These are phyloP conservation scores for Epichloe amarillans DNA, from an alignment of 2,329 filamentous ascomycete species.

Conservation along the genomic window DNA sequence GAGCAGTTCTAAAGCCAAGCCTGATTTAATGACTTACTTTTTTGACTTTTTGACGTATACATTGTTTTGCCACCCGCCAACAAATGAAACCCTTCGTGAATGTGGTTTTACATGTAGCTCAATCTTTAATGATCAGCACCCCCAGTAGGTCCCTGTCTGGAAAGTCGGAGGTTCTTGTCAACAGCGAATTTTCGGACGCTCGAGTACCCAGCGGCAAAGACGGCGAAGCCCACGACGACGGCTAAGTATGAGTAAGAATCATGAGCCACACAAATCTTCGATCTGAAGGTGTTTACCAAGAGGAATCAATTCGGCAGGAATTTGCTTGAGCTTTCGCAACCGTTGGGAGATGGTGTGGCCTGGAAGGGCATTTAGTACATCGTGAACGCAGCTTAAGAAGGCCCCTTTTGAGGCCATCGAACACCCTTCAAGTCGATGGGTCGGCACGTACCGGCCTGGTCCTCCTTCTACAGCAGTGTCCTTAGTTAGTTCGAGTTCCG, in stretches of 20 bases:
- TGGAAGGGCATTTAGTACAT: slow-evolving; percentile 23
- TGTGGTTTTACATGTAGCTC: slow-evolving; percentile 1
- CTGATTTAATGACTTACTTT: slow-evolving; percentile 9
- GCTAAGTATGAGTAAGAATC: slow-evolving; percentile 32
- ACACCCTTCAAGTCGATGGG: neutral
- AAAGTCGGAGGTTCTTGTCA: slow-evolving; percentile 87
- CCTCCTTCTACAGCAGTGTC: slow-evolving; percentile 41
- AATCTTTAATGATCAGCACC: slow-evolving; percentile 20
- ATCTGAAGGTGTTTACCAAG: slow-evolving; percentile 49
- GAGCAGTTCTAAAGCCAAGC: neutral
- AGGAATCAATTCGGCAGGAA: slow-evolving; percentile 88
- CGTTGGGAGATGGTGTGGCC: slow-evolving; percentile 96
- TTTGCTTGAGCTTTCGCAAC: slow-evolving; percentile 74
- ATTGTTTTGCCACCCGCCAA: slow-evolving; percentile 5
- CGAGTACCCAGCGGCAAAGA: slow-evolving; percentile 73
- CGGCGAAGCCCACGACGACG: slow-evolving; percentile 74
- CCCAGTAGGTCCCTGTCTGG: slow-evolving; percentile 46
- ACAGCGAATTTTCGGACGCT: slow-evolving; percentile 66
- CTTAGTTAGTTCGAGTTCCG: slow-evolving; percentile 13
- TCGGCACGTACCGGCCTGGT: slow-evolving; percentile 48
- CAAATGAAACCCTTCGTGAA: slow-evolving; percentile 3
- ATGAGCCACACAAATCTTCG: neutral
- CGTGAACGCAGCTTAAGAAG: neutral
- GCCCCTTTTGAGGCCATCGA: neutral
- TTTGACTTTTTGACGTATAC: slow-evolving; percentile 8